Percentiles rank a stretch among this genome's conserved stretches.
Conservation (phyloP, 306 rosid genomes). For the Oemleria cerasiformis region DNA sequence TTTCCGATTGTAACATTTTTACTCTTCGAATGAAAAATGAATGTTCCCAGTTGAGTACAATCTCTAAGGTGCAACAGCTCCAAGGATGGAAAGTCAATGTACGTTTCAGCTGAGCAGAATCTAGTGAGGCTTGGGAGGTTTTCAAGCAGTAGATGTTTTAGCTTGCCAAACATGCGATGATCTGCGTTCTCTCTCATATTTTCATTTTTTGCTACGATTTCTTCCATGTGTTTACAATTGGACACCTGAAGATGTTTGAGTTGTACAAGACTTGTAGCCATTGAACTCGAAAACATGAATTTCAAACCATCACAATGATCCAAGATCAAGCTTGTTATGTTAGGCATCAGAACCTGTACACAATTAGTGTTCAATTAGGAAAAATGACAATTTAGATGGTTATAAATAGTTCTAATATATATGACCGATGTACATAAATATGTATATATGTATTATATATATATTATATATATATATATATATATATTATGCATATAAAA, state of each 20-base stretch:
- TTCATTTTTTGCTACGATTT: constrained; percentile 1
- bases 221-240: constrained; percentile 24
- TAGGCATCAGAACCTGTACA: not conserved
- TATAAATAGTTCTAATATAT: not conserved
- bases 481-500: too few species aligned
- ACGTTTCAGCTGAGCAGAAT: not conserved
- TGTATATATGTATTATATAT: too few species aligned
- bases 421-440: too few species aligned
- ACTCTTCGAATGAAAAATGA: not conserved
- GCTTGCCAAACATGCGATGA: not conserved
- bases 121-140: not conserved
- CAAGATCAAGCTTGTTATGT: constrained; percentile 30
- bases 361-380: not conserved
- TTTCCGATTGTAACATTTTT: not conserved
- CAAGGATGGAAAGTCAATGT: not conserved
- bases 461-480: too few species aligned
- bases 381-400: too few species aligned
- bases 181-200: too few species aligned
- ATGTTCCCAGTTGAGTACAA: not conserved
- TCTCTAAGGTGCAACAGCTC: accelerated
- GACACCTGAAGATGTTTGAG: constrained; percentile 32
- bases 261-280: constrained; percentile 20
- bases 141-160: not conserved
- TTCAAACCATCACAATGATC: not conserved
- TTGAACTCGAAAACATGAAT: constrained; percentile 15